Conservation (phyloP, 2,329 filamentous ascomycete species). For the Aspergillus ochraceus region DNA sequence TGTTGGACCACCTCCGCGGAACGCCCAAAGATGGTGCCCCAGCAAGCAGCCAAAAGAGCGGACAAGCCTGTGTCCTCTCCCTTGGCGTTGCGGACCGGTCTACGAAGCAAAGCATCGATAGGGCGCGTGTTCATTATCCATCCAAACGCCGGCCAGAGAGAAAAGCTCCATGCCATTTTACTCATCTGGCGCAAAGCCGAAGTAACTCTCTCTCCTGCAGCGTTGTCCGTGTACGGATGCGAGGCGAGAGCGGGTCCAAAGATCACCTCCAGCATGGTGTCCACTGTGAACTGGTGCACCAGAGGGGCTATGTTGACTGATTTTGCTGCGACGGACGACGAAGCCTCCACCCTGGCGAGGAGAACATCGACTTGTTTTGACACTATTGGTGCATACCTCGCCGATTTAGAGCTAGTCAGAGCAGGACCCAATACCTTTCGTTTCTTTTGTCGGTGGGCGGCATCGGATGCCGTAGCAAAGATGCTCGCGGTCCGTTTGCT, state of each 20-base stretch:
- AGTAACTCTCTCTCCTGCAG: slow-evolving; percentile 5
- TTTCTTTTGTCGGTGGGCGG: neutral
- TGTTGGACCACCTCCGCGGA: neutral
- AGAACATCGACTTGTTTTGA: neutral
- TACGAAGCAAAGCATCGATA: neutral
- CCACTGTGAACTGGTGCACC: slow-evolving; percentile 15
- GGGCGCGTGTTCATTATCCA: slow-evolving; percentile 17
- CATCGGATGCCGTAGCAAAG: slow-evolving; percentile 14
- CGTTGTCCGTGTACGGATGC: slow-evolving; percentile 14
- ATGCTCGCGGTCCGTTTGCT: slow-evolving; percentile 11
- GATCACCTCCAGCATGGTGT: slow-evolving; percentile 17
- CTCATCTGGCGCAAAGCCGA: slow-evolving; percentile 7
- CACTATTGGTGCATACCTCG: neutral
- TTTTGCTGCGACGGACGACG: neutral
- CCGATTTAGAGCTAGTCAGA: neutral
- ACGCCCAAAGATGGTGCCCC: neutral
- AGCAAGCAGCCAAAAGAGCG: neutral
- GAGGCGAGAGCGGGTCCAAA: slow-evolving; percentile 13
- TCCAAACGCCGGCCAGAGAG: slow-evolving; percentile 15
- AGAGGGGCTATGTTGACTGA: slow-evolving; percentile 14
- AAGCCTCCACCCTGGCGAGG: neutral
- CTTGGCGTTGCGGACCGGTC: neutral
- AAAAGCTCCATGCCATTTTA: slow-evolving; percentile 18
- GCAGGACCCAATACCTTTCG: neutral
- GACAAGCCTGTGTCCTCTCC: neutral